These are phyloP conservation scores for Exophiala sideris DNA, from an alignment of 2,329 filamentous ascomycete species.

Conservation along the genomic window DNA sequence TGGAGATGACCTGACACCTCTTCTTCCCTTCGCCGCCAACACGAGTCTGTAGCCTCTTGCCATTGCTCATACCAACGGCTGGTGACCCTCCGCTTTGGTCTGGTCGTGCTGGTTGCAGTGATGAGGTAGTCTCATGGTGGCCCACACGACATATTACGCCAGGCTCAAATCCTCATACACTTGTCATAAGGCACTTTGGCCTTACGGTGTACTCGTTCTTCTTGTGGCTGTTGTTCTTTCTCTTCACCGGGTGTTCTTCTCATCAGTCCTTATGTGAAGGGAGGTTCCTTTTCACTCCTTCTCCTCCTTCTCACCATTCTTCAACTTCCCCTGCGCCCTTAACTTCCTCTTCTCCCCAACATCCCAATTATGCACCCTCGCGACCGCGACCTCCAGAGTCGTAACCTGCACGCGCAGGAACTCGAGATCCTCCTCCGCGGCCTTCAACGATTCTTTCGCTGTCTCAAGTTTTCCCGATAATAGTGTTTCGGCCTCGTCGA, in stretches of 20 bases:
- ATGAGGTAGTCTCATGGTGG: too few relatives aligned
- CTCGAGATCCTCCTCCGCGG: constrained; percentile 94
- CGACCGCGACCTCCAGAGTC: constrained; percentile 93
- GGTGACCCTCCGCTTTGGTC: too few relatives aligned
- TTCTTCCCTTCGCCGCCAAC: too few relatives aligned
- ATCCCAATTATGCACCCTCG: constrained; percentile 99
- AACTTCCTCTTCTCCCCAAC: constrained; percentile 94
- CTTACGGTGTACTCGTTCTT: neutral
- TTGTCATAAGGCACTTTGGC: too few relatives aligned
- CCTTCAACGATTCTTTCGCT: constrained; percentile 74
- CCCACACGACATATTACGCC: too few relatives aligned
- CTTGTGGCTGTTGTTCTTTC: neutral
- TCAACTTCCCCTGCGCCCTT: constrained; percentile 52
- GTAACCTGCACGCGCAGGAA: constrained; percentile 96
- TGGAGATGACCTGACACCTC: too few relatives aligned
- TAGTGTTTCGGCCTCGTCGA: constrained; percentile 78
- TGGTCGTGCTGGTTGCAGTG: too few relatives aligned
- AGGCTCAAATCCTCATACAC: too few relatives aligned
- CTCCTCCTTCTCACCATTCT: constrained; percentile 32
- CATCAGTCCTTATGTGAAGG: too few relatives aligned
- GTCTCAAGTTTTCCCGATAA: constrained; percentile 72
- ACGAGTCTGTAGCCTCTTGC: too few relatives aligned
- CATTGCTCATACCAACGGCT: too few relatives aligned
- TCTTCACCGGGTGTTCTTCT: too few relatives aligned
- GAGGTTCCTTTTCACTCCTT: constrained; percentile 12